Conservation (phyloP, 1,139 yeast genomes). For the Debaryomyces singareniensis region DNA sequence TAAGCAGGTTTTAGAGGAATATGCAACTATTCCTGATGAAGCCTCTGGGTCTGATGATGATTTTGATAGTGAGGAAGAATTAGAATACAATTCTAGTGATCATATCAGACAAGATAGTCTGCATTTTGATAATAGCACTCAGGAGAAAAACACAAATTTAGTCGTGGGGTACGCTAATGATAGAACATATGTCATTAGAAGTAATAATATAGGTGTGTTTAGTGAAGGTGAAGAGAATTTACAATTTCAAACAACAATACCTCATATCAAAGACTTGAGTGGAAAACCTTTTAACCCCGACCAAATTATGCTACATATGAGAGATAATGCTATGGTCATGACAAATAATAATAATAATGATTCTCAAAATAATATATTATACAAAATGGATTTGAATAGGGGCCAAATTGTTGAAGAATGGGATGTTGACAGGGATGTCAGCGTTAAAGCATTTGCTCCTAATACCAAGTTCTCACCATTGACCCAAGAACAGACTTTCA, state of each 20-base stretch:
- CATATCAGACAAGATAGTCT: background rate
- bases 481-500: conserved; percentile 64
- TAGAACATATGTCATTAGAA: conserved; percentile 74
- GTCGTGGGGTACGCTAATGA: conserved; percentile 67
- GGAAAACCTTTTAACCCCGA: conserved; percentile 56
- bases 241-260: conserved; percentile 62
- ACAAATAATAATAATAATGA: conserved; percentile 42
- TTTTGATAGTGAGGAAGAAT: background rate
- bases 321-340: conserved; percentile 62
- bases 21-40: conserved; percentile 15
- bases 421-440: conserved; percentile 40
- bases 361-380: conserved; percentile 43
- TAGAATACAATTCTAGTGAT: background rate
- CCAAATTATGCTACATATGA: conserved; percentile 68
- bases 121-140: conserved; percentile 9
- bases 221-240: conserved; percentile 50
- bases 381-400: conserved; percentile 69
- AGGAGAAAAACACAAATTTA: conserved; percentile 51
- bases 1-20: conserved; percentile 7
- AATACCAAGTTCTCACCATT: conserved; percentile 65
- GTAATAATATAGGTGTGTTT: conserved; percentile 76
- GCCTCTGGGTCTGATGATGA: conserved; percentile 6
- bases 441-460: conserved; percentile 60
- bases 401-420: conserved; percentile 85
- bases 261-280: conserved; percentile 44